Percentiles rank a stretch among this genome's conserved stretches.
These are phyloP conservation scores for Elaphomyces granulatus DNA, from an alignment of 495 filamentous ascomycete genomes.

Conservation along the genomic window DNA sequence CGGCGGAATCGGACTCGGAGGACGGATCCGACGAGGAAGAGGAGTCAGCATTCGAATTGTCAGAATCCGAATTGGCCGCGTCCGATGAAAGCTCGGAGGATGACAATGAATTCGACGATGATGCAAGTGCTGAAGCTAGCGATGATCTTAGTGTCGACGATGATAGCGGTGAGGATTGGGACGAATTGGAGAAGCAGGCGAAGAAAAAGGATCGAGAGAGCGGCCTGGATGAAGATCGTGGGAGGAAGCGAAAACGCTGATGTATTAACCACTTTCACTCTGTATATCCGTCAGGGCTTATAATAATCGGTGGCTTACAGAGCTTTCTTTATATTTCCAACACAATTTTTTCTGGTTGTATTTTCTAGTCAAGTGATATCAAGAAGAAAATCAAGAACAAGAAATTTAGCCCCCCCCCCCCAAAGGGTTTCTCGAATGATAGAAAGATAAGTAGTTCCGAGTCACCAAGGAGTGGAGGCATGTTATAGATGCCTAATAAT, in stretches of 20 bases:
- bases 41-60: slow-evolving; percentile 83
- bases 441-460: too few relatives aligned
- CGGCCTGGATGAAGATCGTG: slow-evolving; percentile 51
- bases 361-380: too few relatives aligned
- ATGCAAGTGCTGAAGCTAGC: slow-evolving; percentile 65
- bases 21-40: slow-evolving; percentile 66
- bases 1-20: slow-evolving; percentile 76
- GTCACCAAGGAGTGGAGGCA: too few relatives aligned
- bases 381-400: slow-evolving; percentile 2
- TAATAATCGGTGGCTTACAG: too few relatives aligned
- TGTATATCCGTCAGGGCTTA: too few relatives aligned
- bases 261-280: too few relatives aligned
- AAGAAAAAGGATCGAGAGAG: slow-evolving; percentile 73
- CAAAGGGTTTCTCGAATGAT: too few relatives aligned
- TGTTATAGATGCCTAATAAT: too few relatives aligned
- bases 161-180: slow-evolving; percentile 82
- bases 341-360: too few relatives aligned
- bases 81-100: slow-evolving; percentile 72
- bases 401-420: slow-evolving; percentile 1
- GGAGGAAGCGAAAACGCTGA: slow-evolving; percentile 43
- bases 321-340: too few relatives aligned
- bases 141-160: slow-evolving; percentile 62
- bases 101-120: slow-evolving; percentile 84
- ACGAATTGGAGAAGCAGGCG: slow-evolving; percentile 81
- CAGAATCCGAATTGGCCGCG: slow-evolving; percentile 65